Evolutionary conservation across 495 filamentous ascomycete species (phyloP), one percentile per base, ranked within the genome.

Genomic region (Aspergillus heteromorphus): DNA sequence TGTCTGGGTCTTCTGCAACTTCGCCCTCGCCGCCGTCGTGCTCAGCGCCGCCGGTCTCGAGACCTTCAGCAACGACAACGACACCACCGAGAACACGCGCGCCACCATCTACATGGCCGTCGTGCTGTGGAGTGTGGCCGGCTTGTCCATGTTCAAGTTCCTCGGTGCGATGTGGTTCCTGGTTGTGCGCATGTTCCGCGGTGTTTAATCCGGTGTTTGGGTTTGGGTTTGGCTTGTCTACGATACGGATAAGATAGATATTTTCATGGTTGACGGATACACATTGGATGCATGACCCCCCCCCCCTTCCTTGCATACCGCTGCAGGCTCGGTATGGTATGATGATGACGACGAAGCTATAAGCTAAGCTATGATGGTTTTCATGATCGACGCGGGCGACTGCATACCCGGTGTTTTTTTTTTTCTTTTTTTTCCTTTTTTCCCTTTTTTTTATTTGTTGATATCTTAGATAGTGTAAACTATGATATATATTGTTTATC

Each of bases 1-100:
- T 48, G 80, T 86, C 52, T 99, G 95, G 95, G 93, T 99, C 73
- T 91, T 96, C 64, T 92, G 84, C 60, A 99, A 99, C 71, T 88
- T 97, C 64, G 91, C 84, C 9, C 85, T 99, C 5, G 80, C 79
- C 4, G 93, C 93, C 0, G 81, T 92, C n/a, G 91, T 99, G 40
- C 72, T 97, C 53, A 88, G 85, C 57, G 82, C 87, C 1, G 95
- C 85, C 19, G 95, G 95, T 6, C 64, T 97, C 52, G 83, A 93
- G 53, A 78, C 77, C 17, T 76, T 93, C 38, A 70, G 73, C 34
- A 58, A 63, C 20, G 64, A 67, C 57, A 55, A 68, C n/a, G 73
- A 83, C 36, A 66, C 74, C 10, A 72, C 69, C 43, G 53, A 78
- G 51, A 71, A 74, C 45, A 57, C 73, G 31, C 78, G 74, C 36